Percentiles rank a stretch among this genome's conserved stretches.
Conservation (phyloP, 371 early-diverging fungal genomes). For the Circinella umbellata region DNA sequence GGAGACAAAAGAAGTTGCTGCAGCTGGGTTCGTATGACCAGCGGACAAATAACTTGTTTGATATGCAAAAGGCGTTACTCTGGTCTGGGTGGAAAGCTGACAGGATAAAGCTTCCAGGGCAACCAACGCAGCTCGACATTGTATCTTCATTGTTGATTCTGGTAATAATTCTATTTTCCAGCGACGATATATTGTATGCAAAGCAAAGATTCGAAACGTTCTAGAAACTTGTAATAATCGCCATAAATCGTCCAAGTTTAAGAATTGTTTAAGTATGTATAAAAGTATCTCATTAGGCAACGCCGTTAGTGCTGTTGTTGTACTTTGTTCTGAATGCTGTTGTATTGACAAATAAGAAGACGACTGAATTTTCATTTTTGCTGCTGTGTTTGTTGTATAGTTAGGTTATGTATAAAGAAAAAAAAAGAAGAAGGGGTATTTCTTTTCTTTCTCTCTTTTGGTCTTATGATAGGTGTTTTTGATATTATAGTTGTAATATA, state of each 20-base stretch:
- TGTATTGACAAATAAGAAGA: not conserved
- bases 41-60: constrained; percentile 7
- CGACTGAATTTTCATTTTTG: not conserved
- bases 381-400: not conserved
- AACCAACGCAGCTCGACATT: constrained; percentile 48
- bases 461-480: too few species aligned
- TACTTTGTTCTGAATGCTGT: not conserved
- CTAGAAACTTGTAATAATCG: constrained; percentile 35
- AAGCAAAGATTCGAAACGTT: constrained; percentile 33
- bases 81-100: constrained; percentile 28
- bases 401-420: too few species aligned
- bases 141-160: constrained; percentile 39
- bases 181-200: constrained; percentile 34
- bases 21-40: not conserved
- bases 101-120: constrained; percentile 35
- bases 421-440: too few species aligned
- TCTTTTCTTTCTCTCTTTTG: too few species aligned
- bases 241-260: constrained; percentile 46
- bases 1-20: not conserved
- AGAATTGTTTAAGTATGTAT: constrained; percentile 39
- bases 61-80: constrained; percentile 19
- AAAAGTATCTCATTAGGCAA: constrained; percentile 48
- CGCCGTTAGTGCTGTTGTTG: constrained; percentile 20
- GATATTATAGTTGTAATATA: too few species aligned
- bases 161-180: constrained; percentile 47